phyloP scores from a whole-genome alignment of 2,329 filamentous ascomycete genomes.

The Alternaria tenuissima region DNA sequence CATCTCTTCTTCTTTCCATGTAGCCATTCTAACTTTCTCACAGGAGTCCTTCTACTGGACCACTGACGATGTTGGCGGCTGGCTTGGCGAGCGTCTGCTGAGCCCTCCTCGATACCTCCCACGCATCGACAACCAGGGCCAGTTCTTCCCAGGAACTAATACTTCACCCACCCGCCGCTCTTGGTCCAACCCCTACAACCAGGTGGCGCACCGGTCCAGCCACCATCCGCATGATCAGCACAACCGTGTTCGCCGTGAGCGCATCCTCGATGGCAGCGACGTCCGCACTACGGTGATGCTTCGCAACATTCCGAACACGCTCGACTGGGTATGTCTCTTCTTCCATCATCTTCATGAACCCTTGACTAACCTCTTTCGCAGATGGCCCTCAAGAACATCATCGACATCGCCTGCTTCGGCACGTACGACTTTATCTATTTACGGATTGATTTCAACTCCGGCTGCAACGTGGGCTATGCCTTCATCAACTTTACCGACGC shows the following conservation, averaged over 20 bases:
- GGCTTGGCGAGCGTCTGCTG: slow-evolving; percentile 28
- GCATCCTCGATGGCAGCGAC: slow-evolving; percentile 55
- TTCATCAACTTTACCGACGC: slow-evolving; percentile 94
- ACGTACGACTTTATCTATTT: slow-evolving; percentile 96
- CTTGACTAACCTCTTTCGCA: slow-evolving; percentile 26
- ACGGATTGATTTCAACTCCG: slow-evolving; percentile 70
- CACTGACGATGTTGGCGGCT: slow-evolving; percentile 23
- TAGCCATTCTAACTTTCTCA: slow-evolving; percentile 21
- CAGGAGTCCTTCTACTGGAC: slow-evolving; percentile 36
- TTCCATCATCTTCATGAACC: neutral
- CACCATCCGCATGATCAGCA: slow-evolving; percentile 40
- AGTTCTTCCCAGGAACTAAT: slow-evolving; percentile 28
- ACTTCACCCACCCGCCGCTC: slow-evolving; percentile 3
- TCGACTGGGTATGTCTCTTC: slow-evolving; percentile 64
- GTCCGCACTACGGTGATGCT: slow-evolving; percentile 79
- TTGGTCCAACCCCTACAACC: neutral
- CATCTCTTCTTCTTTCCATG: neutral
- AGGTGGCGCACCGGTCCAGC: neutral
- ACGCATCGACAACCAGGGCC: slow-evolving; percentile 33
- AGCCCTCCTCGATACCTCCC: slow-evolving; percentile 31
- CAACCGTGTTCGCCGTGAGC: slow-evolving; percentile 50
- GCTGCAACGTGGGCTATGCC: slow-evolving; percentile 84
- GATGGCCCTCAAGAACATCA: slow-evolving; percentile 71
- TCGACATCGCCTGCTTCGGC: slow-evolving; percentile 80
- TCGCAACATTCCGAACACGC: slow-evolving; percentile 91